Evolutionary conservation across 2,329 filamentous ascomycete species (phyloP).

Genomic region (Fusarium sororula): DNA sequence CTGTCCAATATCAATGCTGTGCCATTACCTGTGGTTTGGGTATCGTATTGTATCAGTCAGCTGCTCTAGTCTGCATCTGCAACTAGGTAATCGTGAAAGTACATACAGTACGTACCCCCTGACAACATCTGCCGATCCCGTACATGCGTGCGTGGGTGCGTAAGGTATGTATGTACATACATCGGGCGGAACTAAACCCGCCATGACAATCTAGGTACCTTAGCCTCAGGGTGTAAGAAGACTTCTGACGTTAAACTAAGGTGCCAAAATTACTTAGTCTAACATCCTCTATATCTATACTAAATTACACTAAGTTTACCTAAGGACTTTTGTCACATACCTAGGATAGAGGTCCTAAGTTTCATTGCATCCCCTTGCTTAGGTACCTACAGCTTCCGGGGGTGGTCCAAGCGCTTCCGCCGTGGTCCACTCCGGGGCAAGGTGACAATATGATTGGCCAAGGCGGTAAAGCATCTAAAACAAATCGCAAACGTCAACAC

Average conservation of each 20-base stretch:
- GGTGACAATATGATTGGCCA: constrained; percentile 17
- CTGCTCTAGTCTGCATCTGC: neutral
- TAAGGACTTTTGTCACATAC: too few relatives aligned
- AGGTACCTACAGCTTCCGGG: neutral
- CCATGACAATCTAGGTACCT: neutral
- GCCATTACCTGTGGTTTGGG: neutral
- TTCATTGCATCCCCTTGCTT: too few relatives aligned
- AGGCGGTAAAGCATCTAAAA: neutral
- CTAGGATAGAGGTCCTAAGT: too few relatives aligned
- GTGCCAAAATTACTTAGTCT: too few relatives aligned
- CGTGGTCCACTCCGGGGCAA: constrained; percentile 4
- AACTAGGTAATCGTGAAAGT: neutral
- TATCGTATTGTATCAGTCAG: neutral
- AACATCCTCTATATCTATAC: too few relatives aligned
- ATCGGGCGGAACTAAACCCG: constrained; percentile 5
- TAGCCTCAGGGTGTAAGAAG: too few relatives aligned
- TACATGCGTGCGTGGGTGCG: neutral
- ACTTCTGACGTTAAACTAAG: too few relatives aligned
- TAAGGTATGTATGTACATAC: neutral
- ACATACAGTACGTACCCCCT: neutral
- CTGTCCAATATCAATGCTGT: neutral
- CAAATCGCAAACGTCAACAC: constrained; percentile 30
- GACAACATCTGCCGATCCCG: constrained; percentile 9
- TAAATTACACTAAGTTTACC: too few relatives aligned
- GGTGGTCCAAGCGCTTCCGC: constrained; percentile 26